Base-by-base conservation (phyloP, 306 rosid species). In the Erythrophleum fordii region DNA sequence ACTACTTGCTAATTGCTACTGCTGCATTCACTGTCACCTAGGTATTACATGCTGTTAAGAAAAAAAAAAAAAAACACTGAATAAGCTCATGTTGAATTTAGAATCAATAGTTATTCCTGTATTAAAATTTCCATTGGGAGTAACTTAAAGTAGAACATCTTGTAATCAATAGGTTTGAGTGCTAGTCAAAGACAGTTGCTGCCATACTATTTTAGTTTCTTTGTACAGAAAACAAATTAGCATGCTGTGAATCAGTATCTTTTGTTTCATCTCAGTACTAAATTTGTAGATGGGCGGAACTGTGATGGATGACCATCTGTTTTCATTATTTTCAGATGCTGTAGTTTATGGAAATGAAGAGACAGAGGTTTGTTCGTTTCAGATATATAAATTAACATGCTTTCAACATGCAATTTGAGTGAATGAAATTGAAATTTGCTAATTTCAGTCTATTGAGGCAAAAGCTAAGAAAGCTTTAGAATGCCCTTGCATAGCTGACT, bases 401-500 rank as follows among this genome's bases (percentile, higher is more conserved):
- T 71, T 61, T 73, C 80, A 53, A 79, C 35, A 64, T 59, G 67
- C 75, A 53, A 25, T 20, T 61, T 67, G 60, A 72, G 8, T 20
- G 28, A 26, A 62, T 52, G 68, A 72, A 56, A 60, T 72, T 62
- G 58, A 51, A 75, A 49, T 51, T 56, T 86, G 73, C 70, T 60
- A 74, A 77, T 87, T 87, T 73, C 95, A 94, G 99, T 90, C 93
- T 84, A 84, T 88, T 74, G 99, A 95, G 67, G 97, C 78, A 51
- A 91, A 88, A 90, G 93, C 97, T 75, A 89, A 90, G 87, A 93
- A 88, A 83, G 96, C 98, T 70, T 84, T 95, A 56, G 94, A 93
- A 65, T 95, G 99, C 75, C 98, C 99, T 81, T 95, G 99, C 88
- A 89, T 93, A 81, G 94, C 98, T 31, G 96, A 91, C 79, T 81